Evolutionary conservation across 257 asterid species (phyloP).

Genomic region (Solanum rostratum): DNA sequence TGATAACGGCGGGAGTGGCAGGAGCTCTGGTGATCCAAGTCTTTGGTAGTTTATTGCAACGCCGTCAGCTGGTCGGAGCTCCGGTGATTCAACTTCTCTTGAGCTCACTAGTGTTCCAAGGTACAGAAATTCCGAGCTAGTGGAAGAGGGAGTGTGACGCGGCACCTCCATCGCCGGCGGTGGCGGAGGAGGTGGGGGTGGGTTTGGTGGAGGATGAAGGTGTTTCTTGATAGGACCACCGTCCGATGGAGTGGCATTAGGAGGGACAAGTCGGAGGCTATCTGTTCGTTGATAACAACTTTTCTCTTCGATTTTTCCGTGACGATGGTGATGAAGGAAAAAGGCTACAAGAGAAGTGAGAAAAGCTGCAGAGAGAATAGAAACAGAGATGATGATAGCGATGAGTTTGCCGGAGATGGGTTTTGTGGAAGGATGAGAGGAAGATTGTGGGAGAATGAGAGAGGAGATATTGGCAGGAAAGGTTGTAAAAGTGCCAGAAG

Average conservation of each 20-base stretch:
- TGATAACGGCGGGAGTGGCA: slow-evolving; percentile 78
- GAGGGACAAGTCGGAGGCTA: slow-evolving; percentile 66
- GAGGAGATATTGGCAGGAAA: slow-evolving; percentile 91
- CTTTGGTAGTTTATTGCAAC: slow-evolving; percentile 32
- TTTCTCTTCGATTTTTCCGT: slow-evolving; percentile 21
- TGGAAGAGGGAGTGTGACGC: slow-evolving; percentile 1
- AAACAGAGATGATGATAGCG: slow-evolving; percentile 33
- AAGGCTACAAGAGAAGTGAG: slow-evolving; percentile 14
- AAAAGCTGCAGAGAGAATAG: slow-evolving; percentile 26
- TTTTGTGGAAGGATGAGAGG: slow-evolving; percentile 35
- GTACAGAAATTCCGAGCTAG: neutral
- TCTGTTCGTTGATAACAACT: slow-evolving; percentile 26
- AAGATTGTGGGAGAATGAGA: slow-evolving; percentile 55
- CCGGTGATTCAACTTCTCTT: slow-evolving; percentile 73
- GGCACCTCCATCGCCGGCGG: neutral
- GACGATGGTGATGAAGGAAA: slow-evolving; percentile 34
- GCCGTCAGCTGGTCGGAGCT: slow-evolving; percentile 76
- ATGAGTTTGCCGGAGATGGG: slow-evolving; percentile 28
- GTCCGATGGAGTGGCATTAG: slow-evolving; percentile 38
- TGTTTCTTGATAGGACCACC: slow-evolving; percentile 5
- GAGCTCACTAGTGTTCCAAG: slow-evolving; percentile 29
- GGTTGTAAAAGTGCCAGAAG: slow-evolving; percentile 26
- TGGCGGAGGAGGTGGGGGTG: slow-evolving; percentile 15
- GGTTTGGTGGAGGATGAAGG: neutral
- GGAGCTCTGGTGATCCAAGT: slow-evolving; percentile 87